Evolutionary conservation across 2,329 filamentous ascomycete species (phyloP), one percentile per base, ranked within the genome.

Genomic region (Aspergillus sp.): DNA sequence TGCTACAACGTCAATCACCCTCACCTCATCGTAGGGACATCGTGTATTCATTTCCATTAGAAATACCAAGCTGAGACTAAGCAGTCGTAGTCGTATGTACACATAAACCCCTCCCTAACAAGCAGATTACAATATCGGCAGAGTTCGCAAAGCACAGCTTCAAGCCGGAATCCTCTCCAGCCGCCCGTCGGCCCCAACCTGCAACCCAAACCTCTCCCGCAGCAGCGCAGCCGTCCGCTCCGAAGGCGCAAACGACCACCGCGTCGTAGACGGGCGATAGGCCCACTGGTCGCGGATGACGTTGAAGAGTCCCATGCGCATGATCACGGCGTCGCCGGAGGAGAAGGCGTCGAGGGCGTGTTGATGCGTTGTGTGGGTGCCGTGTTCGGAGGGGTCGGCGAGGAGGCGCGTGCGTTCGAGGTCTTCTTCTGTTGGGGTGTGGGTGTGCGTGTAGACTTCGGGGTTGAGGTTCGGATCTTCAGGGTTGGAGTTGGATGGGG

Each of bases 251-350:
- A 68, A 57, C 13, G 72, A 62, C 50, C 69, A 68, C n/a, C 66
- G 64, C 22, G 57, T 65, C 30, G 64, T 64, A 1, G 67, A 61
- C 4, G 70, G 63, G 45, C 64, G 72, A 57, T 77, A 72, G 30
- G 63, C 60, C 79, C 77, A 80, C 61, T 80, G 79, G 55, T 78
- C 74, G 13, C 72, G 70, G 31, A 81, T 70, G 5, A 74, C 72
- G 47, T 68, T 64, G 13, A 75, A 58, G 8, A 81, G 55, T 25
- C 75, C 69, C 63, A 79, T 67, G 22, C 79, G 72, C 68, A 78
- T 67, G 61, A 80, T 72, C 7, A 78, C 63, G 2, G 73, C 68
- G 59, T 77, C 72, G 0, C 78, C 79, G 3, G 77, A 74, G 5
- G 70, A 57, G 57, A 77, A 80, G 15, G 61, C 58, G 61, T 80